These are phyloP conservation scores for Paracorniculantispora psalliotae DNA, from an alignment of 2,329 filamentous ascomycete genomes.

Conservation along the genomic window DNA sequence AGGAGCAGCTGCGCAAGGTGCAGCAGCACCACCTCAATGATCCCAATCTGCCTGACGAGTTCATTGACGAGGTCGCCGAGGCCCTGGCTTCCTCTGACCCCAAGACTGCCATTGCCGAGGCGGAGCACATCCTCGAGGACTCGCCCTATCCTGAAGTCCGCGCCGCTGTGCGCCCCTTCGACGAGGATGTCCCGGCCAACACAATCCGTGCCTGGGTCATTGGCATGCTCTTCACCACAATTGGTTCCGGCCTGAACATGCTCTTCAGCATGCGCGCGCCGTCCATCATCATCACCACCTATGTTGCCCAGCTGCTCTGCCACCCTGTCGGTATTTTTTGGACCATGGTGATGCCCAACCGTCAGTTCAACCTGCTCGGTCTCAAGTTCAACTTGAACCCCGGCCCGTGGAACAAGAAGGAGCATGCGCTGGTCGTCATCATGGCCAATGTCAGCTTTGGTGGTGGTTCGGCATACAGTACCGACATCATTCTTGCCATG, in stretches of 20 bases:
- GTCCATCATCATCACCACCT: slow-evolving; percentile 38
- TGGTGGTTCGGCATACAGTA: slow-evolving; percentile 35
- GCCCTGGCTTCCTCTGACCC: slow-evolving; percentile 46
- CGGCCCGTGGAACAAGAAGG: slow-evolving; percentile 42
- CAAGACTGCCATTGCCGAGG: slow-evolving; percentile 66
- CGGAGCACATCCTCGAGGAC: slow-evolving; percentile 55
- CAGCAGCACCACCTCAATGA: slow-evolving; percentile 47
- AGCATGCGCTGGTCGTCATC: slow-evolving; percentile 41
- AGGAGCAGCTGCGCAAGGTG: slow-evolving; percentile 23
- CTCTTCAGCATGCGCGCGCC: slow-evolving; percentile 44
- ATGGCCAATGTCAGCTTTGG: slow-evolving; percentile 45
- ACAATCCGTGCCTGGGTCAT: slow-evolving; percentile 41
- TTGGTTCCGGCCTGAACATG: slow-evolving; percentile 43
- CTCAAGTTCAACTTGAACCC: slow-evolving; percentile 31
- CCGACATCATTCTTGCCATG: slow-evolving; percentile 41
- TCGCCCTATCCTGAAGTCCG: slow-evolving; percentile 15
- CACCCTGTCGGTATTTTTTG: slow-evolving; percentile 37
- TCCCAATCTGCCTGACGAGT: slow-evolving; percentile 40
- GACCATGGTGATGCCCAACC: slow-evolving; percentile 34
- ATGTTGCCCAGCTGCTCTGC: slow-evolving; percentile 41
- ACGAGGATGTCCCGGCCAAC: slow-evolving; percentile 19
- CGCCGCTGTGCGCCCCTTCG: slow-evolving; percentile 12
- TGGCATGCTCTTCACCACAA: slow-evolving; percentile 39
- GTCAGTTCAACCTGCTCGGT: slow-evolving; percentile 20
- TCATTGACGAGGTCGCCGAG: slow-evolving; percentile 54